Conservation (phyloP, 495 filamentous ascomycete genomes). For the Pyrenula aspistea region DNA sequence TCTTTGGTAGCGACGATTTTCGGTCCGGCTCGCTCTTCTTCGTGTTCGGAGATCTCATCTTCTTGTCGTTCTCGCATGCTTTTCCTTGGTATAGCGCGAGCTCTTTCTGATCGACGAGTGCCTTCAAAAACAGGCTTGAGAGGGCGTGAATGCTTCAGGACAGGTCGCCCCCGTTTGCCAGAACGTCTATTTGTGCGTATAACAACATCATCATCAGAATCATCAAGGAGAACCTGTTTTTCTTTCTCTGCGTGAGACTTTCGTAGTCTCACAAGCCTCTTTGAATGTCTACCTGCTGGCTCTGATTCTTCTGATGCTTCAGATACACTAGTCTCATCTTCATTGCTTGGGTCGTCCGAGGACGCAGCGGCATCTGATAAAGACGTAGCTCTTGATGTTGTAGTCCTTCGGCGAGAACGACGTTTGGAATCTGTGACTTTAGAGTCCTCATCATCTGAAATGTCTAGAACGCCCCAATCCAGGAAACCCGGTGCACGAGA, state of each 20-base stretch:
- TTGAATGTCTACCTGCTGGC: neutral
- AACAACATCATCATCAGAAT: neutral
- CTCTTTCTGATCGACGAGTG: constrained; percentile 38
- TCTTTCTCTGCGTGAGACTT: neutral
- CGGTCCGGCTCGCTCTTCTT: constrained; percentile 35
- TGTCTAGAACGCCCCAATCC: neutral
- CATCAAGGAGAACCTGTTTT: neutral
- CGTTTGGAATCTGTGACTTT: neutral
- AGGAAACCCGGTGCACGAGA: neutral
- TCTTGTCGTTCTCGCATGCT: constrained; percentile 57
- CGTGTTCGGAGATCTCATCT: constrained; percentile 54
- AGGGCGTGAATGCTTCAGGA: neutral
- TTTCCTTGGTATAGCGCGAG: constrained; percentile 23
- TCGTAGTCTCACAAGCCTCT: neutral
- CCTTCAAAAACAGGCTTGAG: constrained; percentile 4
- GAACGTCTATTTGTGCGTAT: neutral
- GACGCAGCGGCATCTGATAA: neutral
- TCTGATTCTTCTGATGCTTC: neutral
- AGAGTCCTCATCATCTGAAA: constrained; percentile 1
- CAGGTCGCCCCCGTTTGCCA: no score
- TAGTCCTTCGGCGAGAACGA: neutral
- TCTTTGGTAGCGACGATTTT: constrained; percentile 51
- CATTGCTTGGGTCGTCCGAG: neutral
- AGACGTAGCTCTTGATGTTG: neutral
- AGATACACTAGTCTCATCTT: neutral